These are phyloP conservation scores for Aquilaria malaccensis DNA, from an alignment of 345 rosid genomes.

Conservation along the genomic window DNA sequence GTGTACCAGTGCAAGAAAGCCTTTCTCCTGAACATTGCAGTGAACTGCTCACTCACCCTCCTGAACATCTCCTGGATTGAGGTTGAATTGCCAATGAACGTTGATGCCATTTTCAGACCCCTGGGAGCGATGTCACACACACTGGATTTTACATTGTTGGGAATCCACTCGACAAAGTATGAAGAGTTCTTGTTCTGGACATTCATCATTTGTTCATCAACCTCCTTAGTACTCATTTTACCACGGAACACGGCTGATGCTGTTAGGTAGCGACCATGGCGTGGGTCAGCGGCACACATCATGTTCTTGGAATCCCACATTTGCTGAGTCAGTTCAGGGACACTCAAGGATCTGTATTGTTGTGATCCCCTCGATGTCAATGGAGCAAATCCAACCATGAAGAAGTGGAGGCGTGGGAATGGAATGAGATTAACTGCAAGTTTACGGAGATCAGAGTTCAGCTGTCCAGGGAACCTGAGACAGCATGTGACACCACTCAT, in stretches of 20 bases:
- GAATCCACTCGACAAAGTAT: not conserved
- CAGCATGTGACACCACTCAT: constrained; percentile 17
- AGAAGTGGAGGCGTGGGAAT: constrained; percentile 14
- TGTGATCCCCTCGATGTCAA: constrained; percentile 15
- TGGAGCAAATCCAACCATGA: constrained; percentile 17
- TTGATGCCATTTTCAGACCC: constrained; percentile 14
- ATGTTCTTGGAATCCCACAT: constrained; percentile 18
- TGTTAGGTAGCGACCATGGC: constrained; percentile 15
- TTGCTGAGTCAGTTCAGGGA: constrained; percentile 15
- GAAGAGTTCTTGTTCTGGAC: constrained; percentile 15
- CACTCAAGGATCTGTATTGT: constrained; percentile 9
- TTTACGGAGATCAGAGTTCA: constrained; percentile 14
- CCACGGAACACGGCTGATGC: constrained; percentile 14
- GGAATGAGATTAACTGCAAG: constrained; percentile 14
- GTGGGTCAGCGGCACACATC: constrained; percentile 18
- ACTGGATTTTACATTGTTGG: constrained; percentile 11
- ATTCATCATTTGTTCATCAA: constrained; percentile 14
- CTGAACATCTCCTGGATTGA: constrained; percentile 16
- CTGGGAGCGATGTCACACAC: constrained; percentile 13
- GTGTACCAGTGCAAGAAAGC: no score
- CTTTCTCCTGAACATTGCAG: constrained; percentile 4
- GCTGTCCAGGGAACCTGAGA: constrained; percentile 17
- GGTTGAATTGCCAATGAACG: constrained; percentile 10
- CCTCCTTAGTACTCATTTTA: constrained; percentile 15
- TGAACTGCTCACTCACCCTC: constrained; percentile 13